These are phyloP conservation scores for Agaricales sp. DNA, from an alignment of 1,284 basidiomycete genomes.

Conservation along the genomic window DNA sequence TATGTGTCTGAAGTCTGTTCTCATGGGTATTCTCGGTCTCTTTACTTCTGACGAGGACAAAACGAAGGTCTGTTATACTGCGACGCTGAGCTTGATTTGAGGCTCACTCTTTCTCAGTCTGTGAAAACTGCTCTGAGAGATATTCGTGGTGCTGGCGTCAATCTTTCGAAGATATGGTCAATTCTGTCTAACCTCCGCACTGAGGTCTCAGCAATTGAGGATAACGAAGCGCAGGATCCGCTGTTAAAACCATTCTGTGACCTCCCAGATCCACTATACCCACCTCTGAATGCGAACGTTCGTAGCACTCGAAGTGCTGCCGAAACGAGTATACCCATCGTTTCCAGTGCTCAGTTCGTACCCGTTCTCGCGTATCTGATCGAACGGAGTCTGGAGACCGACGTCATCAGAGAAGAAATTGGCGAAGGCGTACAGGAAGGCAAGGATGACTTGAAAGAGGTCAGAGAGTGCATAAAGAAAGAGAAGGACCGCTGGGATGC, in stretches of 20 bases:
- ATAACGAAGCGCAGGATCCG: constrained; percentile 11
- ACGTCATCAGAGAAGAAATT: constrained; percentile 42
- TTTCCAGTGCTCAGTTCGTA: constrained; percentile 49
- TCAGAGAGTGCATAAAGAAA: constrained; percentile 33
- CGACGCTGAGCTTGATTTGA: constrained; percentile 16
- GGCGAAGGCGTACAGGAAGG: constrained; percentile 42
- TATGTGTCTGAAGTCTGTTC: constrained; percentile 45
- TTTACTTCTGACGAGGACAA: constrained; percentile 35
- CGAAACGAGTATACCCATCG: constrained; percentile 21
- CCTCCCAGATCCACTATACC: constrained; percentile 48
- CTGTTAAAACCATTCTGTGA: constrained; percentile 18
- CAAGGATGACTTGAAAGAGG: constrained; percentile 40
- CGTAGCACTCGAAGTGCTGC: constrained; percentile 25
- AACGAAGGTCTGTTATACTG: constrained; percentile 25
- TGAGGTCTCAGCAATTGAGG: constrained; percentile 10
- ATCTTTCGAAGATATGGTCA: constrained; percentile 52
- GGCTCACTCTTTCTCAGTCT: constrained; percentile 18
- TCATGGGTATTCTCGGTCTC: constrained; percentile 47
- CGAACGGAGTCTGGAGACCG: constrained; percentile 34
- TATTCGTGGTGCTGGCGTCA: constrained; percentile 38
- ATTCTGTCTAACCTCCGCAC: constrained; percentile 37
- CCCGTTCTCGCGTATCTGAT: constrained; percentile 53
- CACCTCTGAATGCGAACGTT: constrained; percentile 25
- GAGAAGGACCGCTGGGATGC: constrained; percentile 38
- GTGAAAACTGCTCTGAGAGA: constrained; percentile 38